phyloP scores from a whole-genome alignment of 495 filamentous ascomycete species.

The Schizothecium vesticola region DNA sequence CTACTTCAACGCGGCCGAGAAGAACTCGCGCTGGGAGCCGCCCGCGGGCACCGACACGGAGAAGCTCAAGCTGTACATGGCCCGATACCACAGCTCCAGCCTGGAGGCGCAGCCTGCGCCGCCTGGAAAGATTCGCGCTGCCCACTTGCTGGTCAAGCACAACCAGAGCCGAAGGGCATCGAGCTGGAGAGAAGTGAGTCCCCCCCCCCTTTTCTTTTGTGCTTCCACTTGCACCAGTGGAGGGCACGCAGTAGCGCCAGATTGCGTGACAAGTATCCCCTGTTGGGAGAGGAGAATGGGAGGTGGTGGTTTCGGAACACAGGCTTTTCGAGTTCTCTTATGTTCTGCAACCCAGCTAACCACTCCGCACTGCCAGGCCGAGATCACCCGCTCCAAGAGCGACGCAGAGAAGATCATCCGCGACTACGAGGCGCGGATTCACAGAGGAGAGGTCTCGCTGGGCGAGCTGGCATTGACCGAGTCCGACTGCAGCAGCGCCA shows the following conservation, averaged over 20 bases:
- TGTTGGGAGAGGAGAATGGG: background rate
- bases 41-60: conserved; percentile 80
- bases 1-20: conserved; percentile 83
- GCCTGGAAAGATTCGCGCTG: conserved; percentile 81
- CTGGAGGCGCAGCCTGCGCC: conserved; percentile 42
- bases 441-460: conserved; percentile 57
- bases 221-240: background rate
- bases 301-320: background rate
- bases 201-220: background rate
- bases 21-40: conserved; percentile 90
- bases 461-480: conserved; percentile 81
- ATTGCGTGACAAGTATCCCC: background rate
- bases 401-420: conserved; percentile 75
- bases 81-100: conserved; percentile 57
- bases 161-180: conserved; percentile 76
- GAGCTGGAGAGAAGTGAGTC: conserved; percentile 77
- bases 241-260: background rate
- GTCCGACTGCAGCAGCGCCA: conserved; percentile 90
- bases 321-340: background rate
- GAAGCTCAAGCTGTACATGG: conserved; percentile 90
- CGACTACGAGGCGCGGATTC: conserved; percentile 67
- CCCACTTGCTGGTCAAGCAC: conserved; percentile 92
- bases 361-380: conserved; percentile 36
- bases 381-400: conserved; percentile 82
- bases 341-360: background rate